Evolutionary conservation across 495 filamentous ascomycete genomes (phyloP).

Genomic region (Aspergillus bridgeri): DNA sequence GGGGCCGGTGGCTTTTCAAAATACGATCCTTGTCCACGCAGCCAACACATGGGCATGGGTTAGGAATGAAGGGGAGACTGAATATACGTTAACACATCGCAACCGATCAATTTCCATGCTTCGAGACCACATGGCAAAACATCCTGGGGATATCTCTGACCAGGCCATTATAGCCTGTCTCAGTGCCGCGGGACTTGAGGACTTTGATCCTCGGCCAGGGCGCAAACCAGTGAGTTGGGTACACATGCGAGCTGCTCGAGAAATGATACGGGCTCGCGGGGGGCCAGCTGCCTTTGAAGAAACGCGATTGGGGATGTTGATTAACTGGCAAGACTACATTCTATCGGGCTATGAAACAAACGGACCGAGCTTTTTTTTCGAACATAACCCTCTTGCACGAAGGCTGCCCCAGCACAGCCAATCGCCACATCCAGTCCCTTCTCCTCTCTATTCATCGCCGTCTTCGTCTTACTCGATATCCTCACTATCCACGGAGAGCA

Average conservation of each 20-base stretch:
- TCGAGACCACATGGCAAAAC: constrained; percentile 25
- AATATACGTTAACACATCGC: constrained; percentile 27
- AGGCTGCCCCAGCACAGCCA: constrained; percentile 4
- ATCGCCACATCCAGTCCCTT: neutral
- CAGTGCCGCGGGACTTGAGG: constrained; percentile 39
- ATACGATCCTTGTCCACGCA: constrained; percentile 36
- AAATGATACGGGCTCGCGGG: constrained; percentile 38
- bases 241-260: constrained; percentile 38
- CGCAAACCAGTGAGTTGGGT: constrained; percentile 37
- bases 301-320: constrained; percentile 38
- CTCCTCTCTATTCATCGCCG: constrained; percentile 13
- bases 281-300: constrained; percentile 36
- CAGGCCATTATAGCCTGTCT: constrained; percentile 37
- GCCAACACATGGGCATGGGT: constrained; percentile 40
- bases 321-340: constrained; percentile 46
- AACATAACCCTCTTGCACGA: constrained; percentile 11
- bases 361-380: constrained; percentile 33
- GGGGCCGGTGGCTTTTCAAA: constrained; percentile 37
- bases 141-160: constrained; percentile 33
- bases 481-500: constrained; percentile 4
- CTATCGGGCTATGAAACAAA: constrained; percentile 37
- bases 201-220: constrained; percentile 38
- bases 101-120: constrained; percentile 33
- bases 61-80: constrained; percentile 28
- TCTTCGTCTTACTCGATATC: constrained; percentile 26